Conservation (phyloP, 805 yeast species). For the Lachancea quebecensis region DNA sequence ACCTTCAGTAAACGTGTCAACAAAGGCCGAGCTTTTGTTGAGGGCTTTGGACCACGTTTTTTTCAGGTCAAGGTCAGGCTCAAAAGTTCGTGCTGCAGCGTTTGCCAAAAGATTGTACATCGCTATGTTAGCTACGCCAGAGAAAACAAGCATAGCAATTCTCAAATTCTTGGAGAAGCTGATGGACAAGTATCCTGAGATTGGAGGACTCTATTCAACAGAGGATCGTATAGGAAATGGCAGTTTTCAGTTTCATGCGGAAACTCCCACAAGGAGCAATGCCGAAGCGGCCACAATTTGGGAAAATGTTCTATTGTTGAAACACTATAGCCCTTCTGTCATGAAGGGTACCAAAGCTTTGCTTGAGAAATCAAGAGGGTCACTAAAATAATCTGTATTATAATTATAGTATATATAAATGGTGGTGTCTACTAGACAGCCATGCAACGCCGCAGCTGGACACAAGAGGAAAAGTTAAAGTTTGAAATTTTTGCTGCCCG, state of each 20-base stretch:
- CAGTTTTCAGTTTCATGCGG: slow-evolving; percentile 54
- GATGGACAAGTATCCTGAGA: slow-evolving; percentile 59
- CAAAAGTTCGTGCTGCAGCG: slow-evolving; percentile 62
- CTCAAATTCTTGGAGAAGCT: slow-evolving; percentile 74
- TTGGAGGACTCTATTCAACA: slow-evolving; percentile 73
- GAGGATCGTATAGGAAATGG: slow-evolving; percentile 88
- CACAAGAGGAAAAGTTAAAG: slow-evolving; percentile 10
- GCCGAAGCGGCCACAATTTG: slow-evolving; percentile 85
- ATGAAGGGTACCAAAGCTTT: slow-evolving; percentile 52
- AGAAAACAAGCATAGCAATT: slow-evolving; percentile 73
- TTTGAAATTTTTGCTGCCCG: slow-evolving; percentile 23
- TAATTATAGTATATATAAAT: not conserved
- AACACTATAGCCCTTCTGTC: slow-evolving; percentile 81
- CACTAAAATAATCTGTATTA: slow-evolving; percentile 9
- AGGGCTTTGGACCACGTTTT: slow-evolving; percentile 75
- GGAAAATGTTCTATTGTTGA: slow-evolving; percentile 74
- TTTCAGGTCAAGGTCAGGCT: slow-evolving; percentile 65
- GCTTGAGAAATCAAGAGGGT: slow-evolving; percentile 31
- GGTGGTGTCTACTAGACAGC: not conserved
- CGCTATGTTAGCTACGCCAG: slow-evolving; percentile 69
- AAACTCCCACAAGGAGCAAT: slow-evolving; percentile 68
- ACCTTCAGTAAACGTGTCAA: slow-evolving; percentile 78
- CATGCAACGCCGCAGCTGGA: not conserved
- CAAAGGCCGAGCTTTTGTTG: slow-evolving; percentile 78
- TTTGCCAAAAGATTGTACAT: slow-evolving; percentile 76